These are phyloP conservation scores for Tetrahymena malaccensis DNA, from an alignment of 73 alveolate genomes.

Conservation along the genomic window DNA sequence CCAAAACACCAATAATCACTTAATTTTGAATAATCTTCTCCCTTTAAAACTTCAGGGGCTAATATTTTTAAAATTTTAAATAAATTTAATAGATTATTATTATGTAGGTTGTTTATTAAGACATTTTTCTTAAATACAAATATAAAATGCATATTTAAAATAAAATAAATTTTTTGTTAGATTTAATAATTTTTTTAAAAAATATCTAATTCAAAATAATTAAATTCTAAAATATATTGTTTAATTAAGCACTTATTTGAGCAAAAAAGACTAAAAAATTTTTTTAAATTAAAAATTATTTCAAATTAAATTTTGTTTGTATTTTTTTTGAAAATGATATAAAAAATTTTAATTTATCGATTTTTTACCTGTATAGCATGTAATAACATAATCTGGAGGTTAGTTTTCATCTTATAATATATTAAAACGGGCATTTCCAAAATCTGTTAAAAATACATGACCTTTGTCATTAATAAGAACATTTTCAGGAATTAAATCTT, in stretches of 20 bases:
- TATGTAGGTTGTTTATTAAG: too few relatives aligned
- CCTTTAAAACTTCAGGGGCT: conserved; percentile 83
- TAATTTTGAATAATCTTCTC: conserved; percentile 82
- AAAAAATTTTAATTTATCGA: not conserved
- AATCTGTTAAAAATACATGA: not conserved
- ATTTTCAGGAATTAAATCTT: conserved; percentile 4
- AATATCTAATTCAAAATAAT: too few relatives aligned
- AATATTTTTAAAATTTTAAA: too few relatives aligned
- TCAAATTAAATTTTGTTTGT: too few relatives aligned
- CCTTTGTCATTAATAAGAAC: not conserved
- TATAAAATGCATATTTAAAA: too few relatives aligned
- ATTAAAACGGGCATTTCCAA: not conserved
- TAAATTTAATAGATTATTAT: too few relatives aligned
- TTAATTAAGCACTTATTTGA: too few relatives aligned
- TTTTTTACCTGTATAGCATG: not conserved
- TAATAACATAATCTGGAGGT: not conserved
- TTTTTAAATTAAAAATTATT: too few relatives aligned
- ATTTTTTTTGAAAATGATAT: not conserved
- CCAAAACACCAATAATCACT: conserved; percentile 50
- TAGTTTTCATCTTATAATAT: not conserved
- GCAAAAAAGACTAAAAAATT: not conserved
- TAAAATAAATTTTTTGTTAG: too few relatives aligned
- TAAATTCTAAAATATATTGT: not conserved
- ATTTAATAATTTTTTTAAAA: too few relatives aligned
- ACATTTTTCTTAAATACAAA: too few relatives aligned